Evolutionary conservation across 129 eudicot species (phyloP), one percentile per base, ranked within the genome.

Genomic region (Lactuca sativa): DNA sequence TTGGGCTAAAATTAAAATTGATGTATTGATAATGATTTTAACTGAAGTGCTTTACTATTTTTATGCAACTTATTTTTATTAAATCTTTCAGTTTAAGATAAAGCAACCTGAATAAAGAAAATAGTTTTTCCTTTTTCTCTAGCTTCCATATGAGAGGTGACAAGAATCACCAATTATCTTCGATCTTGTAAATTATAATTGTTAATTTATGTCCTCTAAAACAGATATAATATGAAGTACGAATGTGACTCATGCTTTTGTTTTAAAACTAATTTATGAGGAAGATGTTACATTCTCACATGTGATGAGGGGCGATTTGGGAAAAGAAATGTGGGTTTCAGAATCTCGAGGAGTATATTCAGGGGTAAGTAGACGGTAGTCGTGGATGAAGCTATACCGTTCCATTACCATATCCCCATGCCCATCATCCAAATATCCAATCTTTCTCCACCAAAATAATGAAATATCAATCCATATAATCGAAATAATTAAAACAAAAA

Each of bases 341-440:
- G 77, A 62, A 63, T 73, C 41, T 63, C 64, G 77, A 63, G 77
- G 71, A 62, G 56, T 63, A 62, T 73, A 73, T 63, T 73, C 70
- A 62, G 17, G 56, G 64, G 64, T 73, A 38, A 61, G 18, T 18
- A 16, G 31, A 16, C 6, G 9, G 12, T 15, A 21, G 31, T 73
- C 77, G 77, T 73, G 77, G 77, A 63, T 73, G 70, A 73, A 53
- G 55, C 63, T 73, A 53, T 25, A 63, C 71, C 77, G 62, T 62
- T n/a, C 58, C 58, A 53, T 53, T 53, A 62, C 57, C 71, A 62
- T 62, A 51, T 64, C 71, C 34, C 32, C 17, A 32, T 18, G 36
- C 69, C 69, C 68, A 60, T 33, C 32, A 17, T 41, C 59, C 76
- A 47, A 60, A 16, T 16, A 17, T 41, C 59, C 76, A 47, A 72